Evolutionary conservation across 805 yeast genomes (phyloP).

Genomic region (Monosporozyma siamensis): DNA sequence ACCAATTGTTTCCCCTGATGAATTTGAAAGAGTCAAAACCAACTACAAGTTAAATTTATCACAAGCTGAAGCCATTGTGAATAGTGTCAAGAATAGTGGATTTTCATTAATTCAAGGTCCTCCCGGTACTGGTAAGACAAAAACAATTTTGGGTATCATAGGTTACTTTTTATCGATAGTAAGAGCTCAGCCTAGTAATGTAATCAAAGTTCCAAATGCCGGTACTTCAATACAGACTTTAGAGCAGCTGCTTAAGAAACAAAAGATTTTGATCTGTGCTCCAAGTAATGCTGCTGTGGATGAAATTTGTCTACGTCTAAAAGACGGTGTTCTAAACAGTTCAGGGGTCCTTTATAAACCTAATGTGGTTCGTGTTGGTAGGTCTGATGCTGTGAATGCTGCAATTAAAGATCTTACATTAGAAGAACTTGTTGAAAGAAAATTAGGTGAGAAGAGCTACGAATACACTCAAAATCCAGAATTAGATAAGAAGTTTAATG

Average conservation of each 20-base stretch:
- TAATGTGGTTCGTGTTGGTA: conserved; percentile 74
- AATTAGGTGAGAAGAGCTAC: conserved; percentile 35
- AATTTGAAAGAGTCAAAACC: conserved; percentile 36
- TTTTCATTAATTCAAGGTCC: conserved; percentile 95
- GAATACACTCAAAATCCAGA: conserved; percentile 36
- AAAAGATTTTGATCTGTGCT: conserved; percentile 81
- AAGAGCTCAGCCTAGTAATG: conserved; percentile 19
- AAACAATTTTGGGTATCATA: conserved; percentile 85
- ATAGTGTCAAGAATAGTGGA: conserved; percentile 59
- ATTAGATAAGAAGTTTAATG: conserved; percentile 36
- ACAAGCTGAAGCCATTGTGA: conserved; percentile 82
- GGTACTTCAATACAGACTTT: conserved; percentile 12
- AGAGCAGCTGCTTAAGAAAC: conserved; percentile 27
- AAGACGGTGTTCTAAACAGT: conserved; percentile 55
- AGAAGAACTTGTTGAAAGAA: conserved; percentile 74
- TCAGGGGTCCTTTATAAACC: conserved; percentile 49
- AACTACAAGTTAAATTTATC: conserved; percentile 67
- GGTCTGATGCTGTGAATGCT: conserved; percentile 77
- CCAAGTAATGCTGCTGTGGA: conserved; percentile 99
- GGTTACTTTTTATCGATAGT: conserved; percentile 56
- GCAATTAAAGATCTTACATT: conserved; percentile 75
- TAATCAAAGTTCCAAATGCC: conserved; percentile 28
- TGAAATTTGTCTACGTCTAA: conserved; percentile 77
- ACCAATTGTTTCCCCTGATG: conserved; percentile 24
- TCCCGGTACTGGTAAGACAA: conserved; percentile 98